These are phyloP conservation scores for Acanthamoeba royreba DNA, from an alignment of 208 protist species.

Conservation along the genomic window DNA sequence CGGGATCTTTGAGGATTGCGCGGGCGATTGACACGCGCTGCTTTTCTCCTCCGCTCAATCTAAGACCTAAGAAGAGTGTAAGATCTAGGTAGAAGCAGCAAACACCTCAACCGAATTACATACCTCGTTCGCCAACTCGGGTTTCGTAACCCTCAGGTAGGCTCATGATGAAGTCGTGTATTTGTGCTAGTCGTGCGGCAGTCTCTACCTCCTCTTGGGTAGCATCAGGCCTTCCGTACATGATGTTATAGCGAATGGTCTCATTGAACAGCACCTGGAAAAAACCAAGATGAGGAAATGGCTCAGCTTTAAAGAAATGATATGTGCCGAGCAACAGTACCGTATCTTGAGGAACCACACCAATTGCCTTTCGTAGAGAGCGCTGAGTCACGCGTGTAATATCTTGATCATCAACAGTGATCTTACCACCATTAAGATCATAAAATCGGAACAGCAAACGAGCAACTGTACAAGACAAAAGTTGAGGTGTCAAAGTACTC, in stretches of 20 bases:
- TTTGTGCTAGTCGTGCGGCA: constrained; percentile 56
- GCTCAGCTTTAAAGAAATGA: too few relatives aligned
- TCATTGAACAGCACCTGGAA: constrained; percentile 67
- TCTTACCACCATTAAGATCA: constrained; percentile 48
- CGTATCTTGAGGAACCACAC: constrained; percentile 65
- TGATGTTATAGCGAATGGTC: constrained; percentile 47
- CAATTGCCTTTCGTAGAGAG: constrained; percentile 47
- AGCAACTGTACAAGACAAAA: too few relatives aligned
- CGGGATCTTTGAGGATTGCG: constrained; percentile 68
- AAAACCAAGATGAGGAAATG: too few relatives aligned
- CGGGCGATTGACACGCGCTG: constrained; percentile 82
- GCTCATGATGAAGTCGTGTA: constrained; percentile 69
- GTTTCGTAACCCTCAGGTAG: constrained; percentile 77
- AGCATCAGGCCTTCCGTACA: constrained; percentile 5
- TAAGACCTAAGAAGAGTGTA: not conserved
- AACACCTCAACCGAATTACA: not conserved
- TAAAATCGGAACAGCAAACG: constrained; percentile 69
- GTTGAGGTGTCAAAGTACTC: too few relatives aligned
- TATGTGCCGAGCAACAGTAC: not conserved
- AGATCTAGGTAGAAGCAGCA: too few relatives aligned
- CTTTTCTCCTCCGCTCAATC: constrained; percentile 76
- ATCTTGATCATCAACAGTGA: constrained; percentile 65
- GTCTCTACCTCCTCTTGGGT: constrained; percentile 35
- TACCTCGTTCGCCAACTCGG: constrained; percentile 80
- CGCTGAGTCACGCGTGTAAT: not conserved